Percentiles rank a stretch among this genome's conserved stretches.
phyloP scores from a whole-genome alignment of 1,139 yeast species.

The Torulaspora pretoriensis region DNA sequence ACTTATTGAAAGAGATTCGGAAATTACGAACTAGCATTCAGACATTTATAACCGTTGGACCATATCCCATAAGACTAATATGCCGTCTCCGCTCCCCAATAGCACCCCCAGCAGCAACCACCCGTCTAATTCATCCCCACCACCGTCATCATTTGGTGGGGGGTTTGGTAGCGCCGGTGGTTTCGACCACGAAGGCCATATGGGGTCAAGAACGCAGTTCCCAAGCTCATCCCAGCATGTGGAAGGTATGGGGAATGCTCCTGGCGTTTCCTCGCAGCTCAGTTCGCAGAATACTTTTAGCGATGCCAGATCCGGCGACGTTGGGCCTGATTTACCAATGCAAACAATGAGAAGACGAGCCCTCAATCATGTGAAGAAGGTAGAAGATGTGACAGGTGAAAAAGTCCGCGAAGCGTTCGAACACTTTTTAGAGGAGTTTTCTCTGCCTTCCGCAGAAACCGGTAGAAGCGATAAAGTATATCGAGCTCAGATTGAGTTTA shows the following conservation, averaged over 20 bases:
- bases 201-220: constrained; percentile 27
- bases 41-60: no score
- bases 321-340: constrained; percentile 26
- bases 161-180: constrained; percentile 33
- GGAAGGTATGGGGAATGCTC: constrained; percentile 15
- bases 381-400: constrained; percentile 87
- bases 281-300: constrained; percentile 25
- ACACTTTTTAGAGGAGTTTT: constrained; percentile 66
- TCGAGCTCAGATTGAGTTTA: constrained; percentile 73
- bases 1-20: no score
- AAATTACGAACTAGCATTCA: no score
- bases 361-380: constrained; percentile 72
- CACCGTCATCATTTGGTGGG: constrained; percentile 36
- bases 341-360: constrained; percentile 36
- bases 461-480: constrained; percentile 54
- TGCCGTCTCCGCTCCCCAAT: constrained; percentile 24
- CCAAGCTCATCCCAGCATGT: constrained; percentile 37
- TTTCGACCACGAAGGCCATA: constrained; percentile 27
- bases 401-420: constrained; percentile 90
- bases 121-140: constrained; percentile 32
- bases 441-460: constrained; percentile 23
- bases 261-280: constrained; percentile 20
- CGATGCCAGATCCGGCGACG: constrained; percentile 22
- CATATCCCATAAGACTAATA: background rate
- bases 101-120: constrained; percentile 21